Base-by-base conservation (phyloP, 176 grass and related monocot species). In the Avena eriantha region DNA sequence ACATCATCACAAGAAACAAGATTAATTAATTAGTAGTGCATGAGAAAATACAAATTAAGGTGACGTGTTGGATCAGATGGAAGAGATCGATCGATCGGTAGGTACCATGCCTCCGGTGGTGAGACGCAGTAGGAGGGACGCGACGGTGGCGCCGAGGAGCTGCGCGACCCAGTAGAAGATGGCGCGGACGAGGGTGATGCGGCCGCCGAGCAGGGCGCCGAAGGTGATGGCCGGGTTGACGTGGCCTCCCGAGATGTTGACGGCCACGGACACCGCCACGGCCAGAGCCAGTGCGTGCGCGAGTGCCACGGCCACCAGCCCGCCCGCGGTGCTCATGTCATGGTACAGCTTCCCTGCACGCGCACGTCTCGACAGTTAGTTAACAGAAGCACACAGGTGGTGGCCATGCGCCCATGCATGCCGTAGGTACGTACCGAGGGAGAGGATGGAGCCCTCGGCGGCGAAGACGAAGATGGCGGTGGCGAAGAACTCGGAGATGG, bases 391-490 rank as follows among this genome's bases (percentile, higher is more conserved):
- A 8, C 39, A 41, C 39, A 41, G 39, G 39, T 41, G 39, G 39
- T 41, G 63, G 50, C n/a, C 16, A 3, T 17, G 33, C 78, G 26
- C 50, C 51, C 4, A 10, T 5, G 31, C 5, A 7, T 0, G 36
- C 16, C 15, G 14, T 3, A 8, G 15, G 24, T 4, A 48, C 84
- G 84, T 81, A 98, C 93, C 92, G 43, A 98, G 96, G 13, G 93
- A 92, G 58, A 99, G 92, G 81, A 99, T 36, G 80, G 97, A 99
- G 48, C 97, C 97, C 86, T 99, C 97, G 64, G 92, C 97, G 26
- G 92, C 97, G 92, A 96, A 98, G 82, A 98, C 94, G 65, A 98
- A 98, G 88, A 98, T 84, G 80, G 90, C 97, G 10, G 97, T 98
- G 71, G 87, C 89, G 74, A 98, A 34, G 79, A 98, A 93, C 94